Conservation (phyloP, 2,329 filamentous ascomycete genomes). For the Penicillium occitanis region DNA sequence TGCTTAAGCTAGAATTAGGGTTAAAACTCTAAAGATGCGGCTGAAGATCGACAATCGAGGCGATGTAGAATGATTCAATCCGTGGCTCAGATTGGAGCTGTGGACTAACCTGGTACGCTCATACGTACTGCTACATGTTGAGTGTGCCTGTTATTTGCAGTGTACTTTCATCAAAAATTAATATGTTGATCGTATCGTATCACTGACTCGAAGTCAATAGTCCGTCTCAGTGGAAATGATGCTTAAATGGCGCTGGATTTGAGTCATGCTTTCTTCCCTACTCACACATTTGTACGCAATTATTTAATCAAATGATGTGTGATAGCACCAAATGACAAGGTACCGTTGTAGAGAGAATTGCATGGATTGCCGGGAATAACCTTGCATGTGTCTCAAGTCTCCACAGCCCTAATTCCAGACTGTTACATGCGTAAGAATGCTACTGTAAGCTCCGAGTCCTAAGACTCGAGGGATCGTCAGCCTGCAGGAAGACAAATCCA, state of each 20-base stretch:
- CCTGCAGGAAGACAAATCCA: background rate
- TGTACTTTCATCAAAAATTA: no score
- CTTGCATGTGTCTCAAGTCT: background rate
- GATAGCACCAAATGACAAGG: background rate
- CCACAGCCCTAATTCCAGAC: conserved; percentile 4
- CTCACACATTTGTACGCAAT: background rate
- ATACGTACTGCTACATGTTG: background rate
- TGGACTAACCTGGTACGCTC: background rate
- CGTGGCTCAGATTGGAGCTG: background rate
- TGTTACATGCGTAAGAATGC: background rate
- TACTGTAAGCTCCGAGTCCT: background rate
- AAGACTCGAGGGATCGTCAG: background rate
- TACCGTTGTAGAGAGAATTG: background rate
- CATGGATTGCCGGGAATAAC: background rate
- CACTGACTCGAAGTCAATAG: background rate
- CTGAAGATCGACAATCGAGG: background rate
- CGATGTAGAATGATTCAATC: background rate
- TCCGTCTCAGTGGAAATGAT: background rate
- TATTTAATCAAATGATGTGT: background rate
- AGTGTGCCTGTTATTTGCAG: no score
- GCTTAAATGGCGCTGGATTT: background rate
- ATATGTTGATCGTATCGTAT: background rate
- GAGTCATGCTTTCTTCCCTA: background rate
- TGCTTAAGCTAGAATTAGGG: background rate
- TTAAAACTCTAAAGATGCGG: background rate